Base-by-base conservation (phyloP, 2,329 filamentous ascomycete species). In the Apiospora rasikravindrae region DNA sequence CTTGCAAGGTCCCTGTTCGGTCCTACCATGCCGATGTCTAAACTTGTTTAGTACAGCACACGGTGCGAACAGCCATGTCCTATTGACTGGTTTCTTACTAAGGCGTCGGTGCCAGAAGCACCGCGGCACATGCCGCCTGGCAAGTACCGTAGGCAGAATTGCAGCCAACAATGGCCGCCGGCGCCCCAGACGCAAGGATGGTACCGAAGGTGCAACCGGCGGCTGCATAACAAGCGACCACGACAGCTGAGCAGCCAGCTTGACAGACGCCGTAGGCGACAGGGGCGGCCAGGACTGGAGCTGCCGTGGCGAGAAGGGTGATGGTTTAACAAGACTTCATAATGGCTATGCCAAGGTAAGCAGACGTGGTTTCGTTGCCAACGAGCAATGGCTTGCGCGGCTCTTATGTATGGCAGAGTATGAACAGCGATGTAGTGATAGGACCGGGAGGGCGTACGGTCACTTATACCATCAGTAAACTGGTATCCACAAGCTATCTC, bases 61-160 rank as follows among this genome's bases (percentile, higher is more conserved):
- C 22, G 51, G 29, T 57, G 29, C 51, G 29, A n/a, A 57, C n/a
- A 26, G 51, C 49, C 16, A 53, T 22, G 49, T 57, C 3, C 10
- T 22, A 22, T 16, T 57, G 10, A 57, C 19, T 70, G 33, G 33
- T 33, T 33, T 33, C 33, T 33, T 33, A 33, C 33, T 33, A 84
- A 19, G 72, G 80, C 1, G 78, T 83, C 0, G 82, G 83, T 0
- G 75, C 71, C 1, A 84, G 47, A 22, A 82, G 49, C 4, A 80
- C 84, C 1, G 78, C 79, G 7, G 81, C 81, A 76, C 86, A 88
- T 22, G 81, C 81, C 14, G 83, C 83, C 73, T 84, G 82, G 70
- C 86, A 88, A 0, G 75, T 78, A 0, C 86, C 86, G 72, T 79
- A 88, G 0, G 84, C 82, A 2, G 77, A 1, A 73, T 88, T 87